Conservation (phyloP, 75 land plant species). For the Pinus albicaulis region DNA sequence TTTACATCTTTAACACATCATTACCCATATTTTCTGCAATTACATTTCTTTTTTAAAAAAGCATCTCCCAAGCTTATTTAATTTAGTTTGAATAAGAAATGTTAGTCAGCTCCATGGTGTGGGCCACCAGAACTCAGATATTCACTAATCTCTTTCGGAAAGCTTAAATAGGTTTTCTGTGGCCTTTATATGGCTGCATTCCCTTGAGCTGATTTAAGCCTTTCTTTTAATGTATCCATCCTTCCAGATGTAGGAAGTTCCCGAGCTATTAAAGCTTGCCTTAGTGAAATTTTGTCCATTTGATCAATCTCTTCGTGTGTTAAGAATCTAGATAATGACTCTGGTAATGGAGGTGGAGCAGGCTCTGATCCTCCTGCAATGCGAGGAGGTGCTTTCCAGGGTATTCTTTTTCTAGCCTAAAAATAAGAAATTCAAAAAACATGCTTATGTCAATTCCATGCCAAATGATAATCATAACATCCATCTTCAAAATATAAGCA, state of each 20-base stretch:
- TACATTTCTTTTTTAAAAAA: too few species aligned
- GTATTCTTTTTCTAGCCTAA: constrained; percentile 43
- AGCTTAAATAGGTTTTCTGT: too few species aligned
- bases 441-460: neutral
- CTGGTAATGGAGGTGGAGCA: constrained; percentile 52
- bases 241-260: constrained; percentile 45
- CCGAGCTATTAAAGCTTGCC: constrained; percentile 48
- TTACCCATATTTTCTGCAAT: too few species aligned
- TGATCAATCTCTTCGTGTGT: constrained; percentile 32
- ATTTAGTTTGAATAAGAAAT: too few species aligned
- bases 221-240: constrained; percentile 30
- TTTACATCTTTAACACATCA: too few species aligned
- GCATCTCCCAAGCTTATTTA: too few species aligned
- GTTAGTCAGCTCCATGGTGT: too few species aligned
- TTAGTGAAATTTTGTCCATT: constrained; percentile 34
- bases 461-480: neutral
- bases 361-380: constrained; percentile 53
- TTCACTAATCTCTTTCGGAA: too few species aligned
- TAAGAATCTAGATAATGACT: constrained; percentile 29
- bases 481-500: neutral
- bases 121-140: too few species aligned
- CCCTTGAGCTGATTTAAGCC: constrained; percentile 42
- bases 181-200: too few species aligned
- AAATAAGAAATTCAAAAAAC: neutral
- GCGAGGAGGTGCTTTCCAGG: constrained; percentile 49